A percentile compares a stretch with the other conserved stretches of the same genome.
These are phyloP conservation scores for Cryptosporidium baileyi DNA, from an alignment of 169 alveolate species.

Conservation along the genomic window DNA sequence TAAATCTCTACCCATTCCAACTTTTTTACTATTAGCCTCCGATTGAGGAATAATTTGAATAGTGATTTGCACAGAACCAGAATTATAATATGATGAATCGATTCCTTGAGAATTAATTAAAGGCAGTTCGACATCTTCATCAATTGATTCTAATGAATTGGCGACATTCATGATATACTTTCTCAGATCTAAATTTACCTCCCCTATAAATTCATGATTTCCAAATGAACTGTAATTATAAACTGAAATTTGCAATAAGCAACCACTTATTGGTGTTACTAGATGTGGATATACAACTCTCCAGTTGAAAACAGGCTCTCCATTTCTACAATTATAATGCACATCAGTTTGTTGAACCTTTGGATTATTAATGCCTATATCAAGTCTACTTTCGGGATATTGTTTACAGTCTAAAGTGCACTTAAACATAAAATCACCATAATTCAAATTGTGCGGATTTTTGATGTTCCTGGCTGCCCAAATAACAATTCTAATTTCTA, in stretches of 20 bases:
- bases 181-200: constrained; percentile 83
- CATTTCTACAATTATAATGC: constrained; percentile 88
- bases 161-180: constrained; percentile 84
- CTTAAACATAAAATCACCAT: constrained; percentile 36
- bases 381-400: constrained; percentile 77
- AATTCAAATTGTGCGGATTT: constrained; percentile 67
- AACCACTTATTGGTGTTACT: constrained; percentile 85
- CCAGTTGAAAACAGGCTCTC: constrained; percentile 90
- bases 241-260: constrained; percentile 86
- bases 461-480: constrained; percentile 75
- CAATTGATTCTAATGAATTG: constrained; percentile 78
- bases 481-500: constrained; percentile 80
- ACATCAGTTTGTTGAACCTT: constrained; percentile 86
- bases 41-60: constrained; percentile 89
- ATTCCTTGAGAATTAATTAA: constrained; percentile 78
- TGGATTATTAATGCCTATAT: constrained; percentile 72
- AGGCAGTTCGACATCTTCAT: constrained; percentile 84
- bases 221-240: constrained; percentile 87
- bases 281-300: constrained; percentile 86
- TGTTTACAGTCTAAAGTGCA: constrained; percentile 85
- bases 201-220: constrained; percentile 85
- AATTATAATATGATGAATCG: constrained; percentile 71
- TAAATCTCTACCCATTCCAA: constrained; percentile 87
- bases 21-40: constrained; percentile 85
- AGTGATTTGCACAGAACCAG: constrained; percentile 86